Conservation (phyloP, 1,284 basidiomycete species). For the Grifola frondosa region DNA sequence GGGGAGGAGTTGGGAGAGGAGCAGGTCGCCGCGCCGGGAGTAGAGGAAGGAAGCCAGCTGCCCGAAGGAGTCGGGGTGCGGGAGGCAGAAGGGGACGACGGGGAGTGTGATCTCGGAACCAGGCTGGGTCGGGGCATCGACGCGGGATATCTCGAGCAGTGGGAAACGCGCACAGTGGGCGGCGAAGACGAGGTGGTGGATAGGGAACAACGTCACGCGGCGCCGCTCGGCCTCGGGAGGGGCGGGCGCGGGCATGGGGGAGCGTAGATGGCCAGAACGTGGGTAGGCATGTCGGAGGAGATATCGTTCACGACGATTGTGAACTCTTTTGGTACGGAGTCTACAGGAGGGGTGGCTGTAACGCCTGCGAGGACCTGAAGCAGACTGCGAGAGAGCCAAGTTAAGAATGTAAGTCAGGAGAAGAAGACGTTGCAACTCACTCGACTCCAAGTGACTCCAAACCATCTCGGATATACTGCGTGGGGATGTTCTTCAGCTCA, state of each 20-base stretch:
- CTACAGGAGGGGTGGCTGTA: conserved; percentile 17
- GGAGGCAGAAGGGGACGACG: conserved; percentile 61
- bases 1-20: conserved; percentile 53
- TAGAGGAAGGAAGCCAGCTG: conserved; percentile 63
- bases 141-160: conserved; percentile 34
- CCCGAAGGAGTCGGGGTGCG: conserved; percentile 61
- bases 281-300: conserved; percentile 45
- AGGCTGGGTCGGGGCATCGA: conserved; percentile 9
- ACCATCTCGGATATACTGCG: conserved; percentile 37
- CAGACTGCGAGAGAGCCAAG: conserved; percentile 1
- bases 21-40: conserved; percentile 48
- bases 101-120: conserved; percentile 48
- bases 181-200: conserved; percentile 54
- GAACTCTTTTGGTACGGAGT: conserved; percentile 28
- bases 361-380: conserved; percentile 12
- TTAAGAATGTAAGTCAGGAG: not conserved
- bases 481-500: conserved; percentile 31
- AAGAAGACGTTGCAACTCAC: conserved; percentile 34
- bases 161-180: conserved; percentile 49
- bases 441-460: conserved; percentile 28
- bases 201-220: conserved; percentile 47
- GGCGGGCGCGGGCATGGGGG: conserved; percentile 21
- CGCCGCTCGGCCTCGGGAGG: conserved; percentile 15
- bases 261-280: conserved; percentile 51
- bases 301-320: conserved; percentile 27